Conservation (phyloP, 2,329 filamentous ascomycete species). For the Alternaria novae-zelandiae region DNA sequence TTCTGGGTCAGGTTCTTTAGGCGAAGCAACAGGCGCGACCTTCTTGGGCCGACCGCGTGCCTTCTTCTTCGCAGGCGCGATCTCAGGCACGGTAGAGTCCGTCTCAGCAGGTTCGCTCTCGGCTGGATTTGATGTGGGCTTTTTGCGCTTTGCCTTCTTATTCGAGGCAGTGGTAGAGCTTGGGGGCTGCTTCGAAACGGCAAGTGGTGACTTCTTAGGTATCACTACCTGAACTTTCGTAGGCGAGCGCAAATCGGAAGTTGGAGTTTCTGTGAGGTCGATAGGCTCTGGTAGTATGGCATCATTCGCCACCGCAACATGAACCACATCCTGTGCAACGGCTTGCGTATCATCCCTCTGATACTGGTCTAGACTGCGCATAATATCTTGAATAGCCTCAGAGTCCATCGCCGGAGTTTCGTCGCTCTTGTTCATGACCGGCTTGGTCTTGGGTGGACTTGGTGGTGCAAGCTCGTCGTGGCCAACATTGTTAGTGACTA, state of each 20-base stretch:
- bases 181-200: conserved; percentile 1
- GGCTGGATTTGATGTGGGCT: conserved; percentile 24
- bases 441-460: conserved; percentile 17
- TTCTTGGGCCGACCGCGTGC: conserved; percentile 44
- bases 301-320: neutral
- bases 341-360: neutral
- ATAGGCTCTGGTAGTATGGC: neutral
- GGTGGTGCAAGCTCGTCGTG: conserved; percentile 40
- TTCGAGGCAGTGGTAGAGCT: neutral
- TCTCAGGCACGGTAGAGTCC: neutral
- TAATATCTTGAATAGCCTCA: conserved; percentile 7
- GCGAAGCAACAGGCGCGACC: conserved; percentile 1
- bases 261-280: neutral
- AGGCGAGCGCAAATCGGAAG: neutral
- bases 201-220: conserved; percentile 17
- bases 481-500: conserved; percentile 31
- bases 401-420: neutral
- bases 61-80: conserved; percentile 31
- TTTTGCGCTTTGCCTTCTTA: conserved; percentile 31
- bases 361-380: conserved; percentile 11
- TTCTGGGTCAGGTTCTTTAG: conserved; percentile 7
- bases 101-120: conserved; percentile 2
- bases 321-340: neutral
- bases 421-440: neutral
- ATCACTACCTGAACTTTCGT: conserved; percentile 34